phyloP scores from a whole-genome alignment of 2,329 filamentous ascomycete genomes.

The Simplicillium aogashimaense region DNA sequence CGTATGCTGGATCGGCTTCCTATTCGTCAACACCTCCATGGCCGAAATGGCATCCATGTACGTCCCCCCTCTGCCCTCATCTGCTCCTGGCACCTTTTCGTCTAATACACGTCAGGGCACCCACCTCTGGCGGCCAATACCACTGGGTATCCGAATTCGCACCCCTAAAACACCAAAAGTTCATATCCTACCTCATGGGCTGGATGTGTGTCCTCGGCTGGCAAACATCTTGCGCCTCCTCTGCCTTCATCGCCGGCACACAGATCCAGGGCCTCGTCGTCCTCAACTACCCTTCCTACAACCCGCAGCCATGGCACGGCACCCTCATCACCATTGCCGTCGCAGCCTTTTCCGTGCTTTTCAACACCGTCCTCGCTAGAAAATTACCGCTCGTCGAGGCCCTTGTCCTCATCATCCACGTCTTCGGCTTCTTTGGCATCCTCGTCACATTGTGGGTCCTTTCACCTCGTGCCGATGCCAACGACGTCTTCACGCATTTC shows the following conservation, averaged over 20 bases:
- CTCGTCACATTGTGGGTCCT: conserved; percentile 27
- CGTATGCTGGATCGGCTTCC: conserved; percentile 25
- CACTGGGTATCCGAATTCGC: conserved; percentile 48
- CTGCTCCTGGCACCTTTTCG: not conserved
- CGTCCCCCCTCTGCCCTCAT: not conserved
- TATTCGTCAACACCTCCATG: conserved; percentile 29
- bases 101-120: conserved; percentile 24
- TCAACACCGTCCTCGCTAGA: conserved; percentile 32
- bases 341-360: conserved; percentile 25
- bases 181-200: conserved; percentile 40
- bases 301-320: conserved; percentile 28
- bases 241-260: conserved; percentile 30
- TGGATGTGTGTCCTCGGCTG: conserved; percentile 36
- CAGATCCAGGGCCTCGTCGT: conserved; percentile 33
- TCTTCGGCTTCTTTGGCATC: conserved; percentile 12
- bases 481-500: conserved; percentile 19
- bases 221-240: conserved; percentile 29
- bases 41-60: conserved; percentile 40
- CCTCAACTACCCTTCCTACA: conserved; percentile 23
- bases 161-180: conserved; percentile 34
- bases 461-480: conserved; percentile 15
- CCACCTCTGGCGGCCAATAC: conserved; percentile 47
- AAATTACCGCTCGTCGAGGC: conserved; percentile 31
- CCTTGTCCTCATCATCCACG: conserved; percentile 31
- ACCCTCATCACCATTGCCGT: conserved; percentile 32